A percentile compares a stretch with the other conserved stretches of the same genome.
phyloP scores from a whole-genome alignment of 306 rosid species.

The Datisca glomerata region DNA sequence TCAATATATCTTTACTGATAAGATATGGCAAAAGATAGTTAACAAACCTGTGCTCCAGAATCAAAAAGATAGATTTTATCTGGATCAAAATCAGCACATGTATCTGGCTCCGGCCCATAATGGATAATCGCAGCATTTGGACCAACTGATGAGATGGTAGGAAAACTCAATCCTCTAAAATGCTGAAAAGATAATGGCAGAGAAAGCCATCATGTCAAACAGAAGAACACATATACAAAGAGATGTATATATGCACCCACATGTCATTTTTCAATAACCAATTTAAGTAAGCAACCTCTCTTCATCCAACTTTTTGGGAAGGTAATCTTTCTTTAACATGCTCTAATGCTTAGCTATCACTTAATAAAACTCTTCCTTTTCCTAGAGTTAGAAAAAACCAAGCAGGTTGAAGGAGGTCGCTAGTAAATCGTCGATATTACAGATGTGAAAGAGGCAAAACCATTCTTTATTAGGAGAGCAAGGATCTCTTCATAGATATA shows the following conservation, averaged over 20 bases:
- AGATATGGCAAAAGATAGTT: too few relatives aligned
- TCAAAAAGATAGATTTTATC: slow-evolving; percentile 84
- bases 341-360: too few relatives aligned
- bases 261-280: slow-evolving; percentile 6
- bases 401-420: too few relatives aligned
- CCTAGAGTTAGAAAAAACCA: too few relatives aligned
- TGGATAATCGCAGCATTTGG: slow-evolving; percentile 97
- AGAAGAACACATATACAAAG: too few relatives aligned
- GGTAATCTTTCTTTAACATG: too few relatives aligned
- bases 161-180: slow-evolving; percentile 93
- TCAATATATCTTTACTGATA: not conserved
- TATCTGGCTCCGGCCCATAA: slow-evolving; percentile 61
- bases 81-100: slow-evolving; percentile 87
- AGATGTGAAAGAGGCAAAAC: too few relatives aligned
- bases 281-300: not conserved
- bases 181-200: slow-evolving; percentile 34
- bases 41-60: slow-evolving; percentile 96
- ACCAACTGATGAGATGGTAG: slow-evolving; percentile 94
- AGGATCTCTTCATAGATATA: too few relatives aligned
- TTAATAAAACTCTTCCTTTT: too few relatives aligned
- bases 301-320: too few relatives aligned
- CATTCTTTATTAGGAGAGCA: too few relatives aligned
- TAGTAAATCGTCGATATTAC: too few relatives aligned
- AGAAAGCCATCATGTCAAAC: slow-evolving; percentile 6
- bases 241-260: not conserved